A percentile compares a stretch with the other conserved stretches of the same genome.
Evolutionary conservation across 768 basidiomycete species (phyloP).

Genomic region (Sistotremastrum niveocremeum): DNA sequence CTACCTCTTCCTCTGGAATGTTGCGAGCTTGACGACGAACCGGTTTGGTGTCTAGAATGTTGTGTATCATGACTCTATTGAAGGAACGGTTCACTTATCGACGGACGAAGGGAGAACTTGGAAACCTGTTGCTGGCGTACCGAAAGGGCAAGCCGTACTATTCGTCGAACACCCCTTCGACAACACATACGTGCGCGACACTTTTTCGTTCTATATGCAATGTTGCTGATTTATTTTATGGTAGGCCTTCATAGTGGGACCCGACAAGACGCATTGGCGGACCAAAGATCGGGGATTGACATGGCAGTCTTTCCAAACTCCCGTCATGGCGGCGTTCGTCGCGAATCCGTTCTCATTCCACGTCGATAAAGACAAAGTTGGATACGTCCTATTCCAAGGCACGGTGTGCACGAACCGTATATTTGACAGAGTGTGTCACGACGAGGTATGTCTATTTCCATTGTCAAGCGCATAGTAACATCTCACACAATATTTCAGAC

Average conservation of each 20-base stretch:
- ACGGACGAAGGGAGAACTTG: conserved; percentile 77
- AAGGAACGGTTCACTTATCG: conserved; percentile 63
- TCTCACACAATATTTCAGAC: conserved; percentile 36
- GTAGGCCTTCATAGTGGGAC: conserved; percentile 81
- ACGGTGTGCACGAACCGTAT: conserved; percentile 39
- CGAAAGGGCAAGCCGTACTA: conserved; percentile 44
- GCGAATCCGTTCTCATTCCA: conserved; percentile 75
- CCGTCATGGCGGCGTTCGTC: conserved; percentile 43
- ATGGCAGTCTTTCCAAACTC: conserved; percentile 73
- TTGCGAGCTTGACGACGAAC: neutral
- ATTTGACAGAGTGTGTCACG: conserved; percentile 48
- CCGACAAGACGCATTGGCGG: conserved; percentile 65
- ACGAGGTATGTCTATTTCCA: conserved; percentile 40
- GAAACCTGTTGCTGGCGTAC: conserved; percentile 37
- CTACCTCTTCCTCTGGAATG: neutral
- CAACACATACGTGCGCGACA: conserved; percentile 46
- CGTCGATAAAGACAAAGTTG: conserved; percentile 54
- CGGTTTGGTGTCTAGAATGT: conserved; percentile 30
- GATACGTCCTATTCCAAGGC: conserved; percentile 70
- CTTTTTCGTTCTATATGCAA: neutral
- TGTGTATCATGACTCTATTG: conserved; percentile 68
- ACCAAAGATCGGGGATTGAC: conserved; percentile 79
- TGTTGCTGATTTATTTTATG: neutral
- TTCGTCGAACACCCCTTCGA: conserved; percentile 83
- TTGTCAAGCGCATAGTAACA: neutral